Percentiles rank a stretch among this genome's conserved stretches.
Conservation (phyloP, 2,329 filamentous ascomycete species). For the Arthrinium phaeospermum region DNA sequence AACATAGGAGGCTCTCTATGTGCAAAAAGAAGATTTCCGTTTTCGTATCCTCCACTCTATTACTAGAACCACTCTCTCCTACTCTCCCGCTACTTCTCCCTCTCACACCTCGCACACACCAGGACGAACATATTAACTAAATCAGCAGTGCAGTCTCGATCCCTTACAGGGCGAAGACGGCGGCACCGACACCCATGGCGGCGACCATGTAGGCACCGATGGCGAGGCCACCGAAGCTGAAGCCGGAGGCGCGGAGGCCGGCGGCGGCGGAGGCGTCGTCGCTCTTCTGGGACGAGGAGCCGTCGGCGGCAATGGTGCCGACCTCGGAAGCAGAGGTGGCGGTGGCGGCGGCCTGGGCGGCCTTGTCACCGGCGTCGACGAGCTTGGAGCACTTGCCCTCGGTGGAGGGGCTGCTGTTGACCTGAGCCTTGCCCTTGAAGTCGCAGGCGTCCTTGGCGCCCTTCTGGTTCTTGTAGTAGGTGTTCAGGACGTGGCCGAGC, state of each 20-base stretch:
- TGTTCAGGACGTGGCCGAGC: slow-evolving; percentile 64
- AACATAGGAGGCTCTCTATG: slow-evolving; percentile 9
- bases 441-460: slow-evolving; percentile 57
- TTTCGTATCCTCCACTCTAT: neutral
- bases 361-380: slow-evolving; percentile 51
- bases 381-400: slow-evolving; percentile 60
- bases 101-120: neutral
- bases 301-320: slow-evolving; percentile 25
- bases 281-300: slow-evolving; percentile 21
- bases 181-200: slow-evolving; percentile 58
- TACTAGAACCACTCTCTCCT: neutral
- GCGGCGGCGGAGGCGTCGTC: slow-evolving; percentile 46
- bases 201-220: slow-evolving; percentile 57
- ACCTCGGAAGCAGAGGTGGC: slow-evolving; percentile 33
- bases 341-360: slow-evolving; percentile 40
- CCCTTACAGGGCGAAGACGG: slow-evolving; percentile 59
- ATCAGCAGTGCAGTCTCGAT: neutral
- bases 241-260: slow-evolving; percentile 43
- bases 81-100: too few species aligned
- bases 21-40: neutral
- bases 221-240: slow-evolving; percentile 54
- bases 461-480: slow-evolving; percentile 60
- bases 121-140: neutral
- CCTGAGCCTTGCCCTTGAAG: slow-evolving; percentile 60
- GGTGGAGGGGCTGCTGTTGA: slow-evolving; percentile 24